A percentile compares a stretch with the other conserved stretches of the same genome.
These are phyloP conservation scores for Dissophora ornata DNA, from an alignment of 192 early-diverging fungal species.

Conservation along the genomic window DNA sequence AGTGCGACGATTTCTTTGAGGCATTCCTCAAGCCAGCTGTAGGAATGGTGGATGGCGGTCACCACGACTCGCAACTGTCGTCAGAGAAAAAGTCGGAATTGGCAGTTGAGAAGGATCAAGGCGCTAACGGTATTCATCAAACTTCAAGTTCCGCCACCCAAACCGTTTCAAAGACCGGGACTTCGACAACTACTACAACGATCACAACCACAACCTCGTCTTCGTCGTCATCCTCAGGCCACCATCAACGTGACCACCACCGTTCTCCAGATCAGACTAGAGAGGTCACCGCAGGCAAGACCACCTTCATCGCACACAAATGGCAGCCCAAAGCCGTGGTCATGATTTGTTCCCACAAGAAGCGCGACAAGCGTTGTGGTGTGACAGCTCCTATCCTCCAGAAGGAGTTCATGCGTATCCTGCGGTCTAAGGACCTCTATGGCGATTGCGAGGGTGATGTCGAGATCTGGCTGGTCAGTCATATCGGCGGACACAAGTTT, in stretches of 20 bases:
- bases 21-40: constrained; percentile 48
- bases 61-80: no score
- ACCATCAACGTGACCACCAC: constrained; percentile 4
- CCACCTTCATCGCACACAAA: constrained; percentile 42
- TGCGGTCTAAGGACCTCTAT: constrained; percentile 59
- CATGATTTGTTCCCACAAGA: constrained; percentile 67
- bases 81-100: no score
- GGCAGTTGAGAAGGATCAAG: constrained; percentile 24
- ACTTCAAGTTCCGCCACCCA: neutral
- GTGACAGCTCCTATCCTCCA: constrained; percentile 62
- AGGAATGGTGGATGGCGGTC: neutral
- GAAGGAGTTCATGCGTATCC: constrained; percentile 61
- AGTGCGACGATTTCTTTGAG: constrained; percentile 59
- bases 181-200: constrained; percentile 14
- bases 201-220: constrained; percentile 17
- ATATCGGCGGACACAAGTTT: constrained; percentile 73
- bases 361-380: constrained; percentile 70
- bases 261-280: constrained; percentile 2
- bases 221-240: constrained; percentile 3
- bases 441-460: constrained; percentile 59
- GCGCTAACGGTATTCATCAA: neutral
- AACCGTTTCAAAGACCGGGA: neutral
- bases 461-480: constrained; percentile 63
- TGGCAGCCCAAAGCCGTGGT: constrained; percentile 58
- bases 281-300: constrained; percentile 23